phyloP scores from a whole-genome alignment of 768 basidiomycete species.

The Leccinum fibrillosum region DNA sequence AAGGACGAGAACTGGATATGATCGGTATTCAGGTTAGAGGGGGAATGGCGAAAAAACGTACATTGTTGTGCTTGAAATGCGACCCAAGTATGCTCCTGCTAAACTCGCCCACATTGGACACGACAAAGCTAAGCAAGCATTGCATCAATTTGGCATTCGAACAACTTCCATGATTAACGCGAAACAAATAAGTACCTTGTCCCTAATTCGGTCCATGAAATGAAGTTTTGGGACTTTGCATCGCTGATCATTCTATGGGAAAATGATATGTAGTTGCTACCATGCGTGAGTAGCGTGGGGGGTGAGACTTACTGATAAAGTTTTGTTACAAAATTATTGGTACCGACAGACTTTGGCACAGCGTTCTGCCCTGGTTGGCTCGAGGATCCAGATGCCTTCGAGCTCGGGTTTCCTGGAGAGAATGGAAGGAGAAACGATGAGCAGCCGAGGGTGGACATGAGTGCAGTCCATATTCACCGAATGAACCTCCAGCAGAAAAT shows the following conservation, averaged over 20 bases:
- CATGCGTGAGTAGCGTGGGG: neutral
- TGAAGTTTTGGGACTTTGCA: slow-evolving; percentile 73
- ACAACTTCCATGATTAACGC: neutral
- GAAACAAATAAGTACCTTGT: slow-evolving; percentile 43
- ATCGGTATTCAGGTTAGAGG: slow-evolving; percentile 3
- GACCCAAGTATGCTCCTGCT: slow-evolving; percentile 79
- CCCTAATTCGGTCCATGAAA: slow-evolving; percentile 79
- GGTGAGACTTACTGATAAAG: slow-evolving; percentile 68
- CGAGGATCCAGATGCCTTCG: slow-evolving; percentile 17
- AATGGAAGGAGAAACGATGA: neutral
- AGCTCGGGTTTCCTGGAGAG: slow-evolving; percentile 5
- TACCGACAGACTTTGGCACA: slow-evolving; percentile 61
- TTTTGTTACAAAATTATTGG: slow-evolving; percentile 87
- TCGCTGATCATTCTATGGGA: slow-evolving; percentile 79
- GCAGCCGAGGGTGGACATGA: neutral
- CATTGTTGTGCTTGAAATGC: slow-evolving; percentile 91
- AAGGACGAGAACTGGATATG: slow-evolving; percentile 81
- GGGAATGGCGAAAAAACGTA: slow-evolving; percentile 38
- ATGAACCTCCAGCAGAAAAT: slow-evolving; percentile 5
- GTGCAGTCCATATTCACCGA: neutral
- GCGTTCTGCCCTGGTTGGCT: slow-evolving; percentile 45
- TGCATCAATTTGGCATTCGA: neutral
- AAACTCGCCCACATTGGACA: slow-evolving; percentile 84
- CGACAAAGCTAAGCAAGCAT: slow-evolving; percentile 56
- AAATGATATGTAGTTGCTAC: neutral